Percentiles rank a stretch among this genome's conserved stretches.
phyloP scores from a whole-genome alignment of 2,329 filamentous ascomycete genomes.

The Botrytis porri region DNA sequence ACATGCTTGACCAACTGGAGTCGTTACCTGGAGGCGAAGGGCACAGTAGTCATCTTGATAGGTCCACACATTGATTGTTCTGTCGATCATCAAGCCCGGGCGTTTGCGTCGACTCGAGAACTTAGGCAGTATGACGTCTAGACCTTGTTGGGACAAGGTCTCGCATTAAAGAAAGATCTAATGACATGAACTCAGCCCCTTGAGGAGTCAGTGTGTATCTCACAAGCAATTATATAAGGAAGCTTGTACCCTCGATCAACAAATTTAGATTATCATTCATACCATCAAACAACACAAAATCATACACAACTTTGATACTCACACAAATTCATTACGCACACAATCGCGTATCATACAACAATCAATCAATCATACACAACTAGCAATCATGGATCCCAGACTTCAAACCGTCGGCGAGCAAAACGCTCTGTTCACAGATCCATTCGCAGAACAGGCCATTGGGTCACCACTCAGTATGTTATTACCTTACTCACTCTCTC shows the following conservation, averaged over 20 bases:
- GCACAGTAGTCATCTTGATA: not conserved
- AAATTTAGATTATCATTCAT: not conserved
- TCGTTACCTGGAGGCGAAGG: not conserved
- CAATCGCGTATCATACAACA: not conserved
- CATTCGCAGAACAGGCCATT: not conserved
- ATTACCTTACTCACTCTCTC: not conserved
- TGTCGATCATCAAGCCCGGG: conserved; percentile 1
- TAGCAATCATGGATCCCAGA: conserved; percentile 3
- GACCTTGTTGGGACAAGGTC: conserved; percentile 1
- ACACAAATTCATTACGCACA: not conserved
- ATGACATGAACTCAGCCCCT: not conserved
- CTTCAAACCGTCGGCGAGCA: not conserved
- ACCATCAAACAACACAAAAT: not conserved
- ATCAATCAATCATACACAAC: not conserved
- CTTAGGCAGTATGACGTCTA: conserved; percentile 6
- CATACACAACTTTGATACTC: not conserved
- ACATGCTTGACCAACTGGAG: conserved; percentile 1
- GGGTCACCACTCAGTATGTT: conserved; percentile 7
- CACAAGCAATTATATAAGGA: not conserved
- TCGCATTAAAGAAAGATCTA: not conserved
- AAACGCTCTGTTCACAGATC: not conserved
- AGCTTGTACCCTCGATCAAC: not conserved
- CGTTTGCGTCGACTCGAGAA: not conserved
- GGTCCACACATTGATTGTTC: not conserved
- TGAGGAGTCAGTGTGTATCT: not conserved